Percentiles rank a stretch among this genome's conserved stretches.
Conservation (phyloP, 176 grass and related monocot species). For the Melocanna baccifera region DNA sequence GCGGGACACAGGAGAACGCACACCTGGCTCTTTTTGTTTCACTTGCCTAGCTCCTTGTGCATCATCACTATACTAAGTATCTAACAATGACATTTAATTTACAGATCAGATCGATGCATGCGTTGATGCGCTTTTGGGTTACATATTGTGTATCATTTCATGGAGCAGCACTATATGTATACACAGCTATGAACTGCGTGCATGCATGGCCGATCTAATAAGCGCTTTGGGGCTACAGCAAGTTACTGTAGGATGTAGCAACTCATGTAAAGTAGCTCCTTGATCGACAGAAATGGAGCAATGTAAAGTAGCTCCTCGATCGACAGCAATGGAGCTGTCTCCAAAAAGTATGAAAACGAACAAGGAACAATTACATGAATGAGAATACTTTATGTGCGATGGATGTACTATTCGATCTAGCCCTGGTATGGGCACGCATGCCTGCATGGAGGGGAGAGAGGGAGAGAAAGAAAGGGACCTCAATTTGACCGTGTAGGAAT, state of each 20-base stretch:
- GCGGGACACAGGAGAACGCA: conserved; percentile 7
- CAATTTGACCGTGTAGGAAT: conserved; percentile 99
- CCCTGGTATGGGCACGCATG: conserved; percentile 3
- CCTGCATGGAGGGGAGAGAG: not conserved
- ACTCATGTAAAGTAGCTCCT: not conserved
- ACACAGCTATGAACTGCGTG: not conserved
- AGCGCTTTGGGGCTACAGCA: not conserved
- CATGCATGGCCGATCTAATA: not conserved
- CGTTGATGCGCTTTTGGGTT: not conserved
- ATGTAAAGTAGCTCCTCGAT: not conserved
- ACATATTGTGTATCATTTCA: not conserved
- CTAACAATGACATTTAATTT: not conserved
- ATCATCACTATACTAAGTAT: not conserved
- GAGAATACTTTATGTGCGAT: conserved; percentile 27
- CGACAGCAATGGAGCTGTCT: not conserved
- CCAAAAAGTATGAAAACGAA: conserved; percentile 10
- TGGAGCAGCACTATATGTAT: not conserved
- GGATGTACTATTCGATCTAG: not conserved
- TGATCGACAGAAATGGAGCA: not conserved
- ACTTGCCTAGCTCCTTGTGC: conserved; percentile 19
- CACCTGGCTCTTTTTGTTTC: conserved; percentile 51
- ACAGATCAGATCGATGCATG: not conserved
- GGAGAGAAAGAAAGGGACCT: conserved; percentile 41
- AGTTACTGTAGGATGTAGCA: conserved; percentile 1
- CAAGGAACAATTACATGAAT: conserved; percentile 24